Evolutionary conservation across 2,329 filamentous ascomycete genomes (phyloP).

Genomic region (Rasamsonia emersonii): DNA sequence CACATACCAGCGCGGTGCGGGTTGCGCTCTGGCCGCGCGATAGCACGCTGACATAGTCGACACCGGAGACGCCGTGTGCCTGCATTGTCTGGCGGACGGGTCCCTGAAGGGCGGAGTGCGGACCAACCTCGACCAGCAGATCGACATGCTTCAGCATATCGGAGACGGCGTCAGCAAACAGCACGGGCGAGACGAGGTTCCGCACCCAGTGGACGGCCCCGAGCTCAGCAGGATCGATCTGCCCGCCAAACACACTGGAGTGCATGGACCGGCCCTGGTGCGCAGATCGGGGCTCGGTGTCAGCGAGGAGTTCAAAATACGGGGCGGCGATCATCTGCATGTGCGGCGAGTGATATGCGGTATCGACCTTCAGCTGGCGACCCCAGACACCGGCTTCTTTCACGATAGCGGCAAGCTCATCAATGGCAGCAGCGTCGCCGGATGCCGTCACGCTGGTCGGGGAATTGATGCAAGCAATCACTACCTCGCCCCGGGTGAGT

Average conservation of each 20-base stretch:
- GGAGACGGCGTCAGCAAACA: constrained; percentile 5
- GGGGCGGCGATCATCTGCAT: constrained; percentile 24
- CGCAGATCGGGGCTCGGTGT: constrained; percentile 4
- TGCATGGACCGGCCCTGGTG: neutral
- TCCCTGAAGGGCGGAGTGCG: constrained; percentile 9
- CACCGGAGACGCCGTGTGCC: neutral
- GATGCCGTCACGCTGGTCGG: constrained; percentile 21
- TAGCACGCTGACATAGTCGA: constrained; percentile 2
- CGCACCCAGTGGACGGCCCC: constrained; percentile 7
- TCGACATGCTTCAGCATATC: constrained; percentile 6
- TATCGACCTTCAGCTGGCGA: constrained; percentile 19
- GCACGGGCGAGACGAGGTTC: constrained; percentile 9
- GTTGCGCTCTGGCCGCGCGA: neutral
- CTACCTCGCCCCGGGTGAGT: constrained; percentile 11
- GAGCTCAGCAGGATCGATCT: constrained; percentile 1
- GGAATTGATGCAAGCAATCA: constrained; percentile 28
- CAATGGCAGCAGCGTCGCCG: constrained; percentile 12
- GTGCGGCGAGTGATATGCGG: constrained; percentile 25
- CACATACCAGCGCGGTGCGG: neutral
- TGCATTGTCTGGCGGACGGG: constrained; percentile 7
- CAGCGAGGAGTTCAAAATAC: constrained; percentile 12
- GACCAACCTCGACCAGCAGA: constrained; percentile 11
- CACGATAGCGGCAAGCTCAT: constrained; percentile 14
- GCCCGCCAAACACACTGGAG: constrained; percentile 2
- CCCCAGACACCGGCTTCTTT: constrained; percentile 17